Percentiles rank a stretch among this genome's conserved stretches.
phyloP scores from a whole-genome alignment of 1,139 yeast genomes.

The Zygosaccharomyces pseudobailii region DNA sequence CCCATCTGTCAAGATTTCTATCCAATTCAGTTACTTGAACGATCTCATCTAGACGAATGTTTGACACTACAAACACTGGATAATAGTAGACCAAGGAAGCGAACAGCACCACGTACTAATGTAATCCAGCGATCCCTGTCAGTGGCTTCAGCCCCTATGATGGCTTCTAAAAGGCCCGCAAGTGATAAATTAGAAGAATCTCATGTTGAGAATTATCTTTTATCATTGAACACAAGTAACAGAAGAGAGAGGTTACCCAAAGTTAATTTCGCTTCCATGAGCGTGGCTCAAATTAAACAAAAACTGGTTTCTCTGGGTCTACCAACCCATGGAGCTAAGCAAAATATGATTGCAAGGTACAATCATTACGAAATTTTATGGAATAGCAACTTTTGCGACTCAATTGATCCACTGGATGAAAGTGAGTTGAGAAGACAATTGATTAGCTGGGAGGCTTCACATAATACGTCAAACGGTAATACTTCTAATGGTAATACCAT shows the following conservation, averaged over 20 bases:
- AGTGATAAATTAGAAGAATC: slow-evolving; percentile 6
- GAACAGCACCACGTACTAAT: background rate
- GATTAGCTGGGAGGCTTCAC: slow-evolving; percentile 61
- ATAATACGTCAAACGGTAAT: slow-evolving; percentile 18
- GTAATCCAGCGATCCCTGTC: background rate
- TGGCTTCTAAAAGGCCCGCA: background rate
- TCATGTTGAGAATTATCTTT: slow-evolving; percentile 24
- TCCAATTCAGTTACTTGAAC: slow-evolving; percentile 55
- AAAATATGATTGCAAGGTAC: slow-evolving; percentile 63
- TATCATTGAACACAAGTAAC: slow-evolving; percentile 19
- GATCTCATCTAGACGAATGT: slow-evolving; percentile 69
- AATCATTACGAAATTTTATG: slow-evolving; percentile 73
- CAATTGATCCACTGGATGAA: slow-evolving; percentile 60
- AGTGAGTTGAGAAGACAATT: slow-evolving; percentile 51
- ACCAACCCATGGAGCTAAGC: slow-evolving; percentile 58
- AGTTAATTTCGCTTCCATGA: slow-evolving; percentile 55
- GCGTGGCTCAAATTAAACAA: slow-evolving; percentile 58
- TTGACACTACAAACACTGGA: slow-evolving; percentile 33
- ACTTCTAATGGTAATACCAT: slow-evolving; percentile 18
- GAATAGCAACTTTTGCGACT: slow-evolving; percentile 74
- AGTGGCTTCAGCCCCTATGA: background rate
- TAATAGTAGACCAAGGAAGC: slow-evolving; percentile 15
- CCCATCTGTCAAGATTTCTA: slow-evolving; percentile 63
- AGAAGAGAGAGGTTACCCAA: slow-evolving; percentile 43
- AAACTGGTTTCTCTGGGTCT: slow-evolving; percentile 52